Evolutionary conservation across 495 filamentous ascomycete species (phyloP).

Genomic region (Xanthoparmelia taractica): DNA sequence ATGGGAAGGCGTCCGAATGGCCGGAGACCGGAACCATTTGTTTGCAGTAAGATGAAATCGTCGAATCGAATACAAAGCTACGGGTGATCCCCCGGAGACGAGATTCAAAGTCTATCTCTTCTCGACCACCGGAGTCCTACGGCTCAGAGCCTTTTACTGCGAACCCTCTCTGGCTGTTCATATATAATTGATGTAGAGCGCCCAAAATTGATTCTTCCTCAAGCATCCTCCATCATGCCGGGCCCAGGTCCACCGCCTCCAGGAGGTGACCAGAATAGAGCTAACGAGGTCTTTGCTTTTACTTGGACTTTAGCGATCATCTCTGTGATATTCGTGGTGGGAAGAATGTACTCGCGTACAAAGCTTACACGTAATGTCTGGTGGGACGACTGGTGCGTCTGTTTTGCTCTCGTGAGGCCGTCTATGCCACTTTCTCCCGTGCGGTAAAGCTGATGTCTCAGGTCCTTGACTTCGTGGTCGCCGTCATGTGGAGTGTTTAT

Average conservation of each 20-base stretch:
- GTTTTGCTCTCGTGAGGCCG: constrained; percentile 35
- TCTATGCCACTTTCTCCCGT: neutral
- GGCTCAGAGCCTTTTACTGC: too few relatives aligned
- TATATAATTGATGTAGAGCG: neutral
- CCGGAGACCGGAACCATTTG: neutral
- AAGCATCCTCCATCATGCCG: constrained; percentile 22
- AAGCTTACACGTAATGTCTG: constrained; percentile 40
- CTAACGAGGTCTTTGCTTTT: constrained; percentile 16
- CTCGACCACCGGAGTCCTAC: too few relatives aligned
- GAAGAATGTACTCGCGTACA: constrained; percentile 42
- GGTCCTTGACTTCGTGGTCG: constrained; percentile 24
- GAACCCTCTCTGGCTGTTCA: too few relatives aligned
- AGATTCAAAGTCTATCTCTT: neutral
- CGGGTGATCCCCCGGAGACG: neutral
- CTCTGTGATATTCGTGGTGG: constrained; percentile 31
- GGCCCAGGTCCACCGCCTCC: constrained; percentile 6
- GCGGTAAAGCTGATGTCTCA: constrained; percentile 7
- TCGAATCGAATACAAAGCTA: constrained; percentile 3
- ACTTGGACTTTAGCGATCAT: constrained; percentile 34
- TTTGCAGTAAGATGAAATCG: neutral
- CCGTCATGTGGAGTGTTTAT: constrained; percentile 26
- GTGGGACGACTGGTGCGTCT: constrained; percentile 46
- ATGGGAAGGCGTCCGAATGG: constrained; percentile 11
- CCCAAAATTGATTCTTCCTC: too few relatives aligned
- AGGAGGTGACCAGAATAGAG: constrained; percentile 16